These are phyloP conservation scores for Mayamaea pseudoterrestris DNA, from an alignment of 108 stramenopile genomes.

Conservation along the genomic window DNA sequence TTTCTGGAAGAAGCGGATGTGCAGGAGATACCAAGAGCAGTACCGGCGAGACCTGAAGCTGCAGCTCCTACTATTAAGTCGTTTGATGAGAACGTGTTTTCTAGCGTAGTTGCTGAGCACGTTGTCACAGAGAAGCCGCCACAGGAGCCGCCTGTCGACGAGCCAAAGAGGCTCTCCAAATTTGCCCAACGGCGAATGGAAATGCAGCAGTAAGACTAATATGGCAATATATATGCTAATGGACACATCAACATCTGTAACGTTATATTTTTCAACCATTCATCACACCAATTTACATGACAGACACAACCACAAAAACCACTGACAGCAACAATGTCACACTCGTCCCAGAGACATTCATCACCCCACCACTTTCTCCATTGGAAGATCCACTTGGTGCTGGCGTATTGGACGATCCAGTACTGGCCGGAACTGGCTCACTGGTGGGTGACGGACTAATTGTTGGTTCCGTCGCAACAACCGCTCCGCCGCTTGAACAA, in stretches of 20 bases:
- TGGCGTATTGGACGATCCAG: too few relatives aligned
- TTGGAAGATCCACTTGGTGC: too few relatives aligned
- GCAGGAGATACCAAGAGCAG: neutral
- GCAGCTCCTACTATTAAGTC: neutral
- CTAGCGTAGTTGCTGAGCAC: neutral
- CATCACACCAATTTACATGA: too few relatives aligned
- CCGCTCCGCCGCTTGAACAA: too few relatives aligned
- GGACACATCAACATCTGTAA: too few relatives aligned
- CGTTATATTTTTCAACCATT: too few relatives aligned
- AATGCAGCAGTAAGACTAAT: neutral
- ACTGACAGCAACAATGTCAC: too few relatives aligned
- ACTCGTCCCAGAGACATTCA: too few relatives aligned
- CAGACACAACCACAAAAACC: too few relatives aligned
- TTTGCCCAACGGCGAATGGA: constrained; percentile 3
- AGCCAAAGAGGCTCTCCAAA: neutral
- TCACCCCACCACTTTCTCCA: too few relatives aligned
- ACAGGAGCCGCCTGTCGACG: neutral
- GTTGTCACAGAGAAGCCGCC: neutral
- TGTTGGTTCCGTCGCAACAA: constrained; percentile 3
- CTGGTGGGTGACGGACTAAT: neutral
- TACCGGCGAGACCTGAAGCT: neutral
- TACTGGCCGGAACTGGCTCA: too few relatives aligned
- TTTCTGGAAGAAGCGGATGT: neutral
- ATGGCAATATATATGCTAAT: too few relatives aligned
- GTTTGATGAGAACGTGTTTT: neutral